Base-by-base conservation (phyloP, 257 asterid genomes). In the Knoxia roxburghii region DNA sequence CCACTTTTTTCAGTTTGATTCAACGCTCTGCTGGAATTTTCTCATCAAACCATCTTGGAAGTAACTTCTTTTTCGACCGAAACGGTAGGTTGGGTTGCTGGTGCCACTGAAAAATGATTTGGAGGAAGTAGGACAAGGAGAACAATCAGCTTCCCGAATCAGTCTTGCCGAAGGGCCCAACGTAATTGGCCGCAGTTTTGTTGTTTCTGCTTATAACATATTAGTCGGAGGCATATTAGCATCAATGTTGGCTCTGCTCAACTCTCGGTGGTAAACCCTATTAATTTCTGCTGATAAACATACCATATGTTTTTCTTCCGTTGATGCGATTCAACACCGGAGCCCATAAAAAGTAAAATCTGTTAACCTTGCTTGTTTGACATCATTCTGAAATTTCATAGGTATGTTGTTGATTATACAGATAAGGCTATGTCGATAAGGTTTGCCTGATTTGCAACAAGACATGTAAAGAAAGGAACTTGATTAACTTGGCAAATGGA, bases 341-440 rank as follows among this genome's bases (percentile, higher is more conserved):
- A n/a, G n/a, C n/a, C n/a, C n/a, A n/a, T n/a, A n/a, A n/a, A n/a
- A n/a, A n/a, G n/a, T n/a, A n/a, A n/a, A n/a, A n/a, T n/a, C n/a
- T n/a, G n/a, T n/a, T n/a, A n/a, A n/a, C n/a, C n/a, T n/a, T n/a
- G n/a, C n/a, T n/a, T n/a, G n/a, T n/a, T n/a, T n/a, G n/a, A n/a
- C n/a, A n/a, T n/a, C n/a, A n/a, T n/a, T n/a, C n/a, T n/a, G n/a
- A n/a, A n/a, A n/a, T n/a, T n/a, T n/a, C n/a, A n/a, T n/a, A n/a
- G n/a, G n/a, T n/a, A n/a, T n/a, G n/a, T n/a, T n/a, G n/a, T n/a
- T n/a, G n/a, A n/a, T n/a, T n/a, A n/a, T n/a, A n/a, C n/a, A n/a
- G n/a, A n/a, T n/a, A n/a, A n/a, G n/a, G n/a, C n/a, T n/a, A n/a
- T 7, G 91, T 87, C 0, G 96, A 94, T 68, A 90, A 87, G 87